Evolutionary conservation across 1,139 yeast species (phyloP).

Genomic region (Scheffersomyces quercinus): DNA sequence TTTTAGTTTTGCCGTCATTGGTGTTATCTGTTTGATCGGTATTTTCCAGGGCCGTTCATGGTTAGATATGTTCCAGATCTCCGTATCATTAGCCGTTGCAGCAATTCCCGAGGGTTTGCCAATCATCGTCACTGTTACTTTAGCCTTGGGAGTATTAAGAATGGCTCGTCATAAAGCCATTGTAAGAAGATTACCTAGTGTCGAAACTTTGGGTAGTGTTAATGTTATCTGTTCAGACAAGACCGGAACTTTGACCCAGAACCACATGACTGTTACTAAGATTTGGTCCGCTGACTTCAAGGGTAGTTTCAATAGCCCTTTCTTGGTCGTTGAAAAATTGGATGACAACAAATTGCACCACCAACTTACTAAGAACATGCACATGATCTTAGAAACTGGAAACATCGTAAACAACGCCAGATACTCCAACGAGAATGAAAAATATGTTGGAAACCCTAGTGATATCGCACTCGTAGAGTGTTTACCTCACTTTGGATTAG

Average conservation of each 20-base stretch:
- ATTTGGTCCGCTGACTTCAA: slow-evolving; percentile 79
- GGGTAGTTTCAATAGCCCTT: slow-evolving; percentile 48
- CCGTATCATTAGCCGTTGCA: slow-evolving; percentile 95
- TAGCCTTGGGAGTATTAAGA: slow-evolving; percentile 90
- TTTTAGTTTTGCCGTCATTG: slow-evolving; percentile 82
- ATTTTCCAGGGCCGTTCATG: slow-evolving; percentile 86
- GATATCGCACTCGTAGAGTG: slow-evolving; percentile 87
- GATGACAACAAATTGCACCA: slow-evolving; percentile 41
- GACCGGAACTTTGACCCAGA: slow-evolving; percentile 92
- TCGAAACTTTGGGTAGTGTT: slow-evolving; percentile 93
- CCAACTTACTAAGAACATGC: slow-evolving; percentile 53
- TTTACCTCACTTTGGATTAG: slow-evolving; percentile 66
- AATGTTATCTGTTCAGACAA: slow-evolving; percentile 94
- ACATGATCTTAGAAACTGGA: slow-evolving; percentile 62
- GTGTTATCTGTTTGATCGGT: slow-evolving; percentile 83
- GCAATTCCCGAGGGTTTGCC: slow-evolving; percentile 98
- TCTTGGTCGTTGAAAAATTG: slow-evolving; percentile 50
- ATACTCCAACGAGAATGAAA: slow-evolving; percentile 67
- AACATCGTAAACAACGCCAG: slow-evolving; percentile 81
- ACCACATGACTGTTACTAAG: slow-evolving; percentile 89
- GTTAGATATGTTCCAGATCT: slow-evolving; percentile 96
- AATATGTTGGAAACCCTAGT: slow-evolving; percentile 86
- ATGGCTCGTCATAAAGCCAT: slow-evolving; percentile 95
- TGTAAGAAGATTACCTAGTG: slow-evolving; percentile 89
- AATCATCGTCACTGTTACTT: slow-evolving; percentile 91